Base-by-base conservation (phyloP, 306 rosid genomes). In the Rosa lucieae region DNA sequence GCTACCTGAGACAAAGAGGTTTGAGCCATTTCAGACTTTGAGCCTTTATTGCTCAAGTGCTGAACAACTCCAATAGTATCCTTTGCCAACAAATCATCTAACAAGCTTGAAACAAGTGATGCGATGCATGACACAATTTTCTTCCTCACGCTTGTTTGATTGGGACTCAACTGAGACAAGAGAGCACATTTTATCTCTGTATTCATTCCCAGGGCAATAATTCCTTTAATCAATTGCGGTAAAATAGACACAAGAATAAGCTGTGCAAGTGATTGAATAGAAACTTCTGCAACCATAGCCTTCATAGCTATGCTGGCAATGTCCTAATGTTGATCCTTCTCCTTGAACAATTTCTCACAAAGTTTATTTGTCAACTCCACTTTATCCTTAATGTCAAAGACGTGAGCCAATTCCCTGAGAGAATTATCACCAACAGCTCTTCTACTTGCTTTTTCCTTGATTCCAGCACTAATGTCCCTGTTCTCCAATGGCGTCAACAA, bases 301-400 rank as follows among this genome's bases (percentile, higher is more conserved):
- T 93, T 96, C 85, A 96, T 86, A 80, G 99, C 99, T 73, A 96
- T 96, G 90, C 96, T 90, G 67, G 99, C 99, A 82, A 89, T 86
- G 84, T 96, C 99, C 11, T 96, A 97, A 81, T 96, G 97, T 67
- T 91, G 98, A 76, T 95, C 97, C 90, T 91, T 93, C 72, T 90
- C 99, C 39, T 96, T 90, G 6, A 93, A 93, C 86, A 93, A 80
- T 83, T 93, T 96, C 14, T 88, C 92, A 77, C 99, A 96, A 1
- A 96, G 89, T 76, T 89, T 92, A 76, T 82, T 80, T 76, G 92
- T 87, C 97, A 96, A 91, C 79, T 96, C 99, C 84, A 93, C 99
- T n/a, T n/a, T n/a, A n/a, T n/a, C n/a, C n/a, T n/a, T n/a, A n/a
- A n/a, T n/a, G n/a, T n/a, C n/a, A n/a, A n/a, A n/a, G n/a, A n/a